These are phyloP conservation scores for Phytophthora pisi DNA, from an alignment of 352 stramenopile species.

Conservation along the genomic window DNA sequence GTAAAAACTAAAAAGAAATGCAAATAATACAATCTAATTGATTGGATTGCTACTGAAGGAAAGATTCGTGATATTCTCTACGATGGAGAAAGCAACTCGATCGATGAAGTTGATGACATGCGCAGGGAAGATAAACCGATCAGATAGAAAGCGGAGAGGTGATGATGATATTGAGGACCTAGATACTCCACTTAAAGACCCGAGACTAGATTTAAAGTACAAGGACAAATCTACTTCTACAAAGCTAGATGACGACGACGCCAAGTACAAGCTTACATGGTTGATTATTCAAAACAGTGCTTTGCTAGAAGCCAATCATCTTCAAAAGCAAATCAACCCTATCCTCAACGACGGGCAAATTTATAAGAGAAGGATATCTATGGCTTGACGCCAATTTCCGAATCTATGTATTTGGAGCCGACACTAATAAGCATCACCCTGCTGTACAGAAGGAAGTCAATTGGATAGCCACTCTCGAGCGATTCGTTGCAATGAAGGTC, in stretches of 20 bases:
- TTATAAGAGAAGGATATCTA: neutral
- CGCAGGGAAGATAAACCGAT: slow-evolving; percentile 2
- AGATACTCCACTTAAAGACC: neutral
- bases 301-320: neutral
- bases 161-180: neutral
- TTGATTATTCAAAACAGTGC: neutral
- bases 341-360: neutral
- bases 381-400: neutral
- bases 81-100: slow-evolving; percentile 11
- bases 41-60: slow-evolving; percentile 9
- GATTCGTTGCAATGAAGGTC: neutral
- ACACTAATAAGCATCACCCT: neutral
- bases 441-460: neutral
- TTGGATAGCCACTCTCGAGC: neutral
- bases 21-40: slow-evolving; percentile 2
- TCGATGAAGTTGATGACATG: slow-evolving; percentile 15
- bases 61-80: slow-evolving; percentile 6
- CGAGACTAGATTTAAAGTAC: neutral
- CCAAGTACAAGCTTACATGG: neutral
- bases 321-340: neutral
- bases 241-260: neutral
- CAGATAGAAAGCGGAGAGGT: neutral
- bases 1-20: slow-evolving; percentile 3
- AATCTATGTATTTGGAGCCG: neutral
- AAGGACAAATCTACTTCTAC: neutral